Conservation (phyloP, 192 early-diverging fungal species). For the Endogone sp. region DNA sequence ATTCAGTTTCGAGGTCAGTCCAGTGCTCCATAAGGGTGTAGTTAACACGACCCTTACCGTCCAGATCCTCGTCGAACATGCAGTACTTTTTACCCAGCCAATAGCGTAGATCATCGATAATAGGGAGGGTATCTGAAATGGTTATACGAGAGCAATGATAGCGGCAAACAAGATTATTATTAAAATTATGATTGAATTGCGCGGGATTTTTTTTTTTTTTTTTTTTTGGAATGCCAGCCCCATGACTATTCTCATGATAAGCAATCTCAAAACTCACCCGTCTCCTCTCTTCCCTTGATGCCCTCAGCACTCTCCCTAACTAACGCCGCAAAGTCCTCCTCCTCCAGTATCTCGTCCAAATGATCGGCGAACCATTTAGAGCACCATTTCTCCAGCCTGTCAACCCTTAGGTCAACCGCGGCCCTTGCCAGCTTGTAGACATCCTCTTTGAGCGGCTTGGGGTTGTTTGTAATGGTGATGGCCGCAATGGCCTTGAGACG, state of each 20-base stretch:
- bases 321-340: slow-evolving; percentile 25
- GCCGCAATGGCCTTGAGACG: slow-evolving; percentile 37
- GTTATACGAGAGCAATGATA: neutral
- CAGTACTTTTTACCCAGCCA: slow-evolving; percentile 35
- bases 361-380: slow-evolving; percentile 36
- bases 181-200: no score
- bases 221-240: no score
- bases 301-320: slow-evolving; percentile 32
- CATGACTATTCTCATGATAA: no score
- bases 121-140: slow-evolving; percentile 40
- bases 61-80: slow-evolving; percentile 14
- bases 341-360: slow-evolving; percentile 21
- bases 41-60: slow-evolving; percentile 21
- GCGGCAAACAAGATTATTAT: no score
- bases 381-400: slow-evolving; percentile 41
- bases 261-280: slow-evolving; percentile 8
- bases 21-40: slow-evolving; percentile 24
- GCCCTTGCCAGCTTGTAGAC: slow-evolving; percentile 29
- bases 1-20: slow-evolving; percentile 27
- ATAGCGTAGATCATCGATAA: slow-evolving; percentile 49
- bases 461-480: slow-evolving; percentile 28
- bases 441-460: slow-evolving; percentile 8
- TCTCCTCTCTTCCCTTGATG: slow-evolving; percentile 38
- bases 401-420: slow-evolving; percentile 37
- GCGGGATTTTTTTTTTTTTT: no score